Conservation (phyloP, 2,329 filamentous ascomycete genomes). For the Ophiosphaerella herpotricha region DNA sequence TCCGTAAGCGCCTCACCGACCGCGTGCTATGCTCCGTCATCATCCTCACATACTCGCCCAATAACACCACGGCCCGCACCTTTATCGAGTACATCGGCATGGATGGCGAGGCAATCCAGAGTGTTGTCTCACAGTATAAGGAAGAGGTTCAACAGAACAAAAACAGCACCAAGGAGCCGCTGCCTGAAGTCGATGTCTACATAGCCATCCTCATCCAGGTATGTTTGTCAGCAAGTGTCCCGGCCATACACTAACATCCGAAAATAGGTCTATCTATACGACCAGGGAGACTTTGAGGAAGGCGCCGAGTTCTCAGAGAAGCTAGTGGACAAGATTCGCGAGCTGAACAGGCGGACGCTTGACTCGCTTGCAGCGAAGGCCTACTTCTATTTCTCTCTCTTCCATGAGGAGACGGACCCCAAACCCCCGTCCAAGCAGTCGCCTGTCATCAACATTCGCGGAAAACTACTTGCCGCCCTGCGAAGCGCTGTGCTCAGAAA, state of each 20-base stretch:
- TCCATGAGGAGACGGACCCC: constrained; percentile 88
- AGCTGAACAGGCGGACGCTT: constrained; percentile 88
- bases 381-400: constrained; percentile 97
- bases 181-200: constrained; percentile 89
- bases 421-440: constrained; percentile 88
- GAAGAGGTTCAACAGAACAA: constrained; percentile 69
- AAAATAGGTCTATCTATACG: constrained; percentile 81
- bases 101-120: constrained; percentile 66
- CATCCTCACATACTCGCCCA: constrained; percentile 75
- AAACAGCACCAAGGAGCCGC: constrained; percentile 70
- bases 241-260: constrained; percentile 15
- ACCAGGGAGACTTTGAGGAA: constrained; percentile 77
- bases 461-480: constrained; percentile 82
- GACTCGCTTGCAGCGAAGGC: constrained; percentile 93
- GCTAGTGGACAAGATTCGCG: constrained; percentile 82
- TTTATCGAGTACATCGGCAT: constrained; percentile 73
- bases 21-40: constrained; percentile 82
- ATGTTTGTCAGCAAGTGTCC: constrained; percentile 7
- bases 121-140: constrained; percentile 56
- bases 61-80: constrained; percentile 69
- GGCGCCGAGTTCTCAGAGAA: constrained; percentile 84
- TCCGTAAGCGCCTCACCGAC: constrained; percentile 86
- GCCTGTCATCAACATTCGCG: constrained; percentile 82
- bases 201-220: constrained; percentile 71
- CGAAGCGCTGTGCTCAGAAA: constrained; percentile 95